phyloP scores from a whole-genome alignment of 2,329 filamentous ascomycete genomes.

The Metarhizium humberi region DNA sequence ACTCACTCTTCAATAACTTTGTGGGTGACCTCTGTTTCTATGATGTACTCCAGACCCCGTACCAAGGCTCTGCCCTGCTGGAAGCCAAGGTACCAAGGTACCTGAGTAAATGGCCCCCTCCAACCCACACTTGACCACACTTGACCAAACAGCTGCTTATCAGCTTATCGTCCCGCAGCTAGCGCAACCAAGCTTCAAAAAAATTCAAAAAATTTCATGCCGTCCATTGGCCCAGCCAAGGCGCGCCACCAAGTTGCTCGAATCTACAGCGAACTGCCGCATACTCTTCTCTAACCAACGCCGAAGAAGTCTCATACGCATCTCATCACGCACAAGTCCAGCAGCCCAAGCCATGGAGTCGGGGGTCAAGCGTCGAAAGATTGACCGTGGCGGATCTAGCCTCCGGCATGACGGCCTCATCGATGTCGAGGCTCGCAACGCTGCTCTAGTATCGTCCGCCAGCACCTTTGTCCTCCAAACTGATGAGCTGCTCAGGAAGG shows the following conservation, averaged over 20 bases:
- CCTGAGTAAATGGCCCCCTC: no score
- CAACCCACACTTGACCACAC: not conserved
- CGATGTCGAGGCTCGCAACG: constrained; percentile 29
- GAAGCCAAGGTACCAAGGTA: no score
- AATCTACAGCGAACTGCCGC: not conserved
- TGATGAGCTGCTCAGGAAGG: constrained; percentile 48
- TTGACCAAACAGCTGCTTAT: constrained; percentile 9
- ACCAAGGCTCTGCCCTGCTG: no score
- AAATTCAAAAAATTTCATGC: constrained; percentile 6
- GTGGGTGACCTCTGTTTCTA: no score
- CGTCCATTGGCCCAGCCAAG: not conserved
- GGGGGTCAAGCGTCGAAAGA: constrained; percentile 39
- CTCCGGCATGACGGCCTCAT: constrained; percentile 27
- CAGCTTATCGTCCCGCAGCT: constrained; percentile 17
- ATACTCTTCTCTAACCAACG: not conserved
- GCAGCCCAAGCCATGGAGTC: constrained; percentile 30
- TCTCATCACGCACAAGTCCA: not conserved
- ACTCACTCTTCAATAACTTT: no score
- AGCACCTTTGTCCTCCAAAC: constrained; percentile 51
- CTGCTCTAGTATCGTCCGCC: constrained; percentile 33
- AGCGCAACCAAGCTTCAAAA: constrained; percentile 1
- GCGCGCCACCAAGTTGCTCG: not conserved
- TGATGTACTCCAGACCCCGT: no score
- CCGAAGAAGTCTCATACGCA: not conserved
- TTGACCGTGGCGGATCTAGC: constrained; percentile 28